phyloP scores from a whole-genome alignment of 129 eudicot genomes.

The Chrysanthemum lavandulifolium region DNA sequence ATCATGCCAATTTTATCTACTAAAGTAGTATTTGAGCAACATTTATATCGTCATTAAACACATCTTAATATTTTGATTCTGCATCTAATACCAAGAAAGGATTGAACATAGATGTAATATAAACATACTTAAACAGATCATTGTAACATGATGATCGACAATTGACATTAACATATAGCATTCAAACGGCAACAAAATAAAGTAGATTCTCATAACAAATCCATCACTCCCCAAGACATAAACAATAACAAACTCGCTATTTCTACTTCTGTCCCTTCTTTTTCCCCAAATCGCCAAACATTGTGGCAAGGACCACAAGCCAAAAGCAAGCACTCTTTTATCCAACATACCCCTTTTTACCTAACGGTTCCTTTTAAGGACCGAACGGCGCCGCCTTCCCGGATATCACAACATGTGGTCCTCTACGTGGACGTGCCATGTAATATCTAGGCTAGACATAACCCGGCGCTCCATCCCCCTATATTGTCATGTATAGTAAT shows the following conservation, averaged over 20 bases:
- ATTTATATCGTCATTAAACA: not conserved
- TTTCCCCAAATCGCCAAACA: constrained; percentile 95
- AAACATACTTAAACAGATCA: constrained; percentile 17
- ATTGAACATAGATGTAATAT: constrained; percentile 15
- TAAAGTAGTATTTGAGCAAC: not conserved
- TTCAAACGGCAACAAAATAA: constrained; percentile 16
- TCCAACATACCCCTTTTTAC: no score
- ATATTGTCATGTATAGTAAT: no score
- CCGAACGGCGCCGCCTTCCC: no score
- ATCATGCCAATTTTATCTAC: not conserved
- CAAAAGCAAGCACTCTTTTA: no score
- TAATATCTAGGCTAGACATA: no score
- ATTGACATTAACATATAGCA: constrained; percentile 28
- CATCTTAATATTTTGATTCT: not conserved
- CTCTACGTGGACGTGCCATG: no score
- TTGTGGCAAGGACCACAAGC: not conserved
- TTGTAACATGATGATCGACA: constrained; percentile 25
- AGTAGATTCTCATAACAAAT: constrained; percentile 22
- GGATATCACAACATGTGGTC: no score
- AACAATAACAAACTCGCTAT: not conserved
- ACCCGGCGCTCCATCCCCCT: no score
- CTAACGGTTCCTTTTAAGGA: no score
- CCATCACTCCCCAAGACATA: constrained; percentile 10
- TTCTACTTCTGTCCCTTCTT: constrained; percentile 73
- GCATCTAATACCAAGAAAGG: constrained; percentile 4